Evolutionary conservation across 257 asterid genomes (phyloP).

Genomic region (Anisodus acutangulus): DNA sequence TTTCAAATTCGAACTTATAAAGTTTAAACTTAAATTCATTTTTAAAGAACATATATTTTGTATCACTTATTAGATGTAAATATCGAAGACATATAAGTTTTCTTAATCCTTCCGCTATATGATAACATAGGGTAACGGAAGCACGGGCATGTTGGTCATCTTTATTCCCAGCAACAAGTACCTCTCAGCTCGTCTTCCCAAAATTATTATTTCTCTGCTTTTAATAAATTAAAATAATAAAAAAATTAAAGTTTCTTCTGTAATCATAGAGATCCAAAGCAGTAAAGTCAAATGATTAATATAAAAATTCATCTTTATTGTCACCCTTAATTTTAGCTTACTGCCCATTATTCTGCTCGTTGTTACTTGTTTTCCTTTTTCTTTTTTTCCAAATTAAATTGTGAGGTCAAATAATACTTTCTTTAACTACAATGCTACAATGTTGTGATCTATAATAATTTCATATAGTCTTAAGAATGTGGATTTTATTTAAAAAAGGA

Average conservation of each 20-base stretch:
- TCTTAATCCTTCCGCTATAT: background rate
- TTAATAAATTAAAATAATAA: background rate
- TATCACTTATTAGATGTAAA: too few relatives aligned
- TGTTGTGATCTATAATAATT: background rate
- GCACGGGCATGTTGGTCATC: background rate
- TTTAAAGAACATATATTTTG: too few relatives aligned
- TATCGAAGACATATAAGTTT: too few relatives aligned
- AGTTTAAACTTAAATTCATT: background rate
- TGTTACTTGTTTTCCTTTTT: background rate
- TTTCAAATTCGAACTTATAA: fast-evolving
- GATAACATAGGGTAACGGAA: background rate
- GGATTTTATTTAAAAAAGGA: too few relatives aligned
- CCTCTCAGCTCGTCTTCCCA: background rate
- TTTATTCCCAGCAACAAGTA: background rate
- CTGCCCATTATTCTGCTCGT: slow-evolving; percentile 32
- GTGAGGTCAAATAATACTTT: background rate
- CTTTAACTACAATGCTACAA: background rate
- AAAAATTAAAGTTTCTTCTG: background rate
- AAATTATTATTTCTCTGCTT: background rate
- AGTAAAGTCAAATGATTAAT: slow-evolving; percentile 19
- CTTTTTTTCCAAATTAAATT: background rate
- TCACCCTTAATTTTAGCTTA: slow-evolving; percentile 31
- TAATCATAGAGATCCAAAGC: slow-evolving; percentile 8
- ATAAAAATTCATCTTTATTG: background rate
- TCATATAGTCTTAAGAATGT: background rate